Base-by-base conservation (phyloP, 2,329 filamentous ascomycete genomes). In the Sordariomycetes sp. region DNA sequence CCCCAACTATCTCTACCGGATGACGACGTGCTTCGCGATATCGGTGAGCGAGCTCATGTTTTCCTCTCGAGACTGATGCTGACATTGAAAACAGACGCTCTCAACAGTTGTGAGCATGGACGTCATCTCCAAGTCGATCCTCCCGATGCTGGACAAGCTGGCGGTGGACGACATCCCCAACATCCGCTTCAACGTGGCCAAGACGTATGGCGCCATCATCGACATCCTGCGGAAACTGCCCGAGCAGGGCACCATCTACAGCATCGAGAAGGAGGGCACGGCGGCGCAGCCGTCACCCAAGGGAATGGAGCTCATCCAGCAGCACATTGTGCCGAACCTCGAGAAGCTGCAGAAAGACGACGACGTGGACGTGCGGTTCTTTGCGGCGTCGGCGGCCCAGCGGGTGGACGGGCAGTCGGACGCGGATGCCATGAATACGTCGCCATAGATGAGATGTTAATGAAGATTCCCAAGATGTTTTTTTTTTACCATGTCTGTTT, bases 1-100 rank as follows among this genome's bases (percentile, higher is more conserved):
- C 70, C 90, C 92, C 60, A 99, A 99, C 76, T 99, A 99, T 71
- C 86, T 99, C 56, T 99, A 99, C 80, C 84, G 94, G 70, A 99
- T 99, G 94, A 99, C 94, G 10, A 99, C 94, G n/a, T 97, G 92
- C 76, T 99, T 99, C 71, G 94, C 94, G 61, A 95, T 99, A 63
- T 92, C 90, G 65, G 94, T 99, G 80, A 78, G 89, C 81, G 2
- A 5, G 10, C 7, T 12, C 20, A n/a, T 42, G 32, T 53, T 51
- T 32, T 59, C 20, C 28, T 22, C 20, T 57, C 54, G 45, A 50
- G 45, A 24, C 7, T 36, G 39, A 8, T 24, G n/a, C n/a, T 51
- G 52, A 57, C 56, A 69, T 65, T 73, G 63, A 61, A 1, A 61
- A 1, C 54, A 99, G 94, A 99, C 92, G 25, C 84, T 99, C 61